These are phyloP conservation scores for Blastocystis sp. DNA, from an alignment of 352 stramenopile genomes.

Conservation along the genomic window DNA sequence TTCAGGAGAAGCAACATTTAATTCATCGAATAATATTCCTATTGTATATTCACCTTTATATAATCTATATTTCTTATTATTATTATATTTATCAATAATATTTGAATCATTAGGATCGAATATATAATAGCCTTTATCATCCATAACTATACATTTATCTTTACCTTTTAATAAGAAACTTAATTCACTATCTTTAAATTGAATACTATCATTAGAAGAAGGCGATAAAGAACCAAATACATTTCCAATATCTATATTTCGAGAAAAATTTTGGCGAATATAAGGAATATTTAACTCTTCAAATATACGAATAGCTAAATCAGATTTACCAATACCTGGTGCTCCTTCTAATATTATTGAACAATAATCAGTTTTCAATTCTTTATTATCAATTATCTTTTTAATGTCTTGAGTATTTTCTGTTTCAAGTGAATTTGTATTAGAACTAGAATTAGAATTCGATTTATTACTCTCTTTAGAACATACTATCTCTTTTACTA, in stretches of 20 bases:
- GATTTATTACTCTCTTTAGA: too few species aligned
- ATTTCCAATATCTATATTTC: slow-evolving; percentile 1
- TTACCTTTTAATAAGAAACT: slow-evolving; percentile 2
- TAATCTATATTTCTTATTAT: not conserved
- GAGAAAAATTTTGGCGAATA: slow-evolving; percentile 19
- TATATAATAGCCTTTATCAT: slow-evolving; percentile 7
- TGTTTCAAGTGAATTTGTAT: too few species aligned
- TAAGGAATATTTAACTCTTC: too few species aligned
- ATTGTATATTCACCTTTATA: not conserved
- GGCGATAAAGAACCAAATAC: slow-evolving; percentile 8
- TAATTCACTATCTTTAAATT: slow-evolving; percentile 7
- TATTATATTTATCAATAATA: slow-evolving; percentile 6
- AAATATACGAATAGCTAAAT: too few species aligned
- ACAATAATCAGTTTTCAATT: too few species aligned
- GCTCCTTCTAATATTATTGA: slow-evolving; percentile 7
- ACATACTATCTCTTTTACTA: too few species aligned
- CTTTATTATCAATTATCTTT: too few species aligned
- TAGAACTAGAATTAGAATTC: too few species aligned
- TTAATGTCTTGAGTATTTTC: too few species aligned
- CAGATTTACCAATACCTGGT: slow-evolving; percentile 6
- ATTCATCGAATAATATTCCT: slow-evolving; percentile 6
- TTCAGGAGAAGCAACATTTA: slow-evolving; percentile 21
- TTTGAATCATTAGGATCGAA: not conserved
- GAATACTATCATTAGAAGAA: not conserved
- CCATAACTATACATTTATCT: too few species aligned